Evolutionary conservation across 352 stramenopile species (phyloP), one percentile per base, ranked within the genome.

Genomic region (Phytophthora crassamura): DNA sequence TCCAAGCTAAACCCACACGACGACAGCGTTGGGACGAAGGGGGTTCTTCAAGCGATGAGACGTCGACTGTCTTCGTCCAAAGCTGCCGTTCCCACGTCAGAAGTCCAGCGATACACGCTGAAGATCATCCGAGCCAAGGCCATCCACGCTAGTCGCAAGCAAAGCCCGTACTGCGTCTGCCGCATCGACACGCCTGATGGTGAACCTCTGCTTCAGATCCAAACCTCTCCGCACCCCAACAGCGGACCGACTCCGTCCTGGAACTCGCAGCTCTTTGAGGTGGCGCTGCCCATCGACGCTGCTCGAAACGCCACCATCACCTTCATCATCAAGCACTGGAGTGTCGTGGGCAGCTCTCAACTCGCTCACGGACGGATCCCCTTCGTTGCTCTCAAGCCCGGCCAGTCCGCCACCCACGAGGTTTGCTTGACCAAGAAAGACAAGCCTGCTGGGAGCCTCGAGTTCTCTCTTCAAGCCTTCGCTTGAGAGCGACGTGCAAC

Each of bases 21-120:
- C 36, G 49, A 57, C 14, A 46, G n/a, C 11, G 15, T 16, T 18
- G 50, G 20, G 7, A 34, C 20, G 5, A 47, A 58, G 15, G 35
- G 49, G 6, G 35, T 58, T 12, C 35, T 58, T 16, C 50, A 58
- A 47, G 35, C 50, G 11, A 58, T 58, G 50, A 41, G 50, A 38
- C 50, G 50, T 28, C 34, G 50, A 25, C 15, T 58, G 7, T 58
- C 50, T 3, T 58, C 50, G 7, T 56, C 48, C 2, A 58, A 58
- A 18, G 39, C 35, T 16, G 15, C 50, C 7, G 50, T 30, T 16
- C 50, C 50, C 9, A 38, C 15, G 10, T 9, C 50, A 58, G 35
- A 58, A 38, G 50, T 58, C 9, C 50, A 58, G 8, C 50, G 50
- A 28, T 58, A 20, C 15, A 46, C 47, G 34, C 22, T 58, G 11